These are phyloP conservation scores for Umbelopsis sp. DNA, from an alignment of 371 early-diverging fungal genomes.

Conservation along the genomic window DNA sequence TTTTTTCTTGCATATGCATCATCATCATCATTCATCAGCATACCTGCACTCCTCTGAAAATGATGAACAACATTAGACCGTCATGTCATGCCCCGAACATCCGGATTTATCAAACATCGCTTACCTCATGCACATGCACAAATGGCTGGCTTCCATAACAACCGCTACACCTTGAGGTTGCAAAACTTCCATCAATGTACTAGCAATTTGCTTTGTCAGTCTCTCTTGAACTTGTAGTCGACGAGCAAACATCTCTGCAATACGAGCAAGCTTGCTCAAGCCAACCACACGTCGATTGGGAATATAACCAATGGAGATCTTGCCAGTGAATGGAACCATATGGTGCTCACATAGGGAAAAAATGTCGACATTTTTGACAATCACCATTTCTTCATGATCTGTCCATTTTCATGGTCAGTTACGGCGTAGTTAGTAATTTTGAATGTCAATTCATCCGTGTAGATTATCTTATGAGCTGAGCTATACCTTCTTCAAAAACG, in stretches of 20 bases:
- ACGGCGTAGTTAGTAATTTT: too few relatives aligned
- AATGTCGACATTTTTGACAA: slow-evolving; percentile 94
- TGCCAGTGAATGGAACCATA: slow-evolving; percentile 97
- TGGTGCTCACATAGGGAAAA: slow-evolving; percentile 98
- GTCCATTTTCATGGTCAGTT: slow-evolving; percentile 28
- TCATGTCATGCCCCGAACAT: too few relatives aligned
- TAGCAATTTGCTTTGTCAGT: slow-evolving; percentile 95
- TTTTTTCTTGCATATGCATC: neutral
- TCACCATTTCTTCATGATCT: slow-evolving; percentile 98
- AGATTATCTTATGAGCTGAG: neutral
- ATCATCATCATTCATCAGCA: slow-evolving; percentile 1
- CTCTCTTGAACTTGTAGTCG: slow-evolving; percentile 98
- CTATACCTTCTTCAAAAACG: slow-evolving; percentile 91
- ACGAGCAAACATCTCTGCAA: slow-evolving; percentile 97
- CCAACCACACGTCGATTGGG: slow-evolving; percentile 95
- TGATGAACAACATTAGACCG: neutral
- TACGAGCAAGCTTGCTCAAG: slow-evolving; percentile 94
- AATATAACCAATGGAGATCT: slow-evolving; percentile 95
- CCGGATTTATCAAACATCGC: neutral
- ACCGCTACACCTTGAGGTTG: slow-evolving; percentile 98
- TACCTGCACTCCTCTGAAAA: slow-evolving; percentile 50
- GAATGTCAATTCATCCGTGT: too few relatives aligned
- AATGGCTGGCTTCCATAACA: slow-evolving; percentile 91
- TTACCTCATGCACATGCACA: slow-evolving; percentile 51
- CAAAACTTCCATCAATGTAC: slow-evolving; percentile 86